Evolutionary conservation across 331 rosid genomes (phyloP).

Genomic region (Quercus phellos): DNA sequence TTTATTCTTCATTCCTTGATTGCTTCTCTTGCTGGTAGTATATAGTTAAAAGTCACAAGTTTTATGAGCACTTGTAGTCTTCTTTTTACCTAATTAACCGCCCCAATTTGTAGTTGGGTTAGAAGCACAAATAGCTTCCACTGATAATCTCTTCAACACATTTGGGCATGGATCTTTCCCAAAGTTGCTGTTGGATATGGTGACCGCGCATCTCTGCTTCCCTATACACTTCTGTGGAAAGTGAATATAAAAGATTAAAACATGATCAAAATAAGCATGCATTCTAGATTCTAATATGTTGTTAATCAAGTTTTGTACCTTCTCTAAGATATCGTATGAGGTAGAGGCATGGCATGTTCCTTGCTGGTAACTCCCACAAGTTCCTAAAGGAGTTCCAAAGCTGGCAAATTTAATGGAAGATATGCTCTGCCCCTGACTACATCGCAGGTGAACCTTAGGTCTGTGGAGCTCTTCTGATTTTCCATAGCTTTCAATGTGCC

Average conservation of each 20-base stretch:
- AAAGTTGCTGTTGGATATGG: conserved; percentile 81
- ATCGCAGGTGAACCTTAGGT: conserved; percentile 84
- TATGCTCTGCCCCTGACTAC: conserved; percentile 70
- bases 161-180: conserved; percentile 93
- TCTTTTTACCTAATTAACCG: conserved; percentile 33
- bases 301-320: conserved; percentile 36
- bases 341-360: conserved; percentile 80
- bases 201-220: conserved; percentile 65
- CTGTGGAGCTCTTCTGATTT: conserved; percentile 61
- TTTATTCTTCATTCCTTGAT: conserved; percentile 35
- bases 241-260: conserved; percentile 1
- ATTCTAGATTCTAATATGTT: not conserved
- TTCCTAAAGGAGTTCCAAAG: conserved; percentile 91
- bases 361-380: conserved; percentile 83
- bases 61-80: conserved; percentile 9
- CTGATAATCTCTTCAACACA: conserved; percentile 85
- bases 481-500: conserved; percentile 87
- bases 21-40: conserved; percentile 33
- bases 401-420: conserved; percentile 92
- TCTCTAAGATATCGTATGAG: conserved; percentile 62
- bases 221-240: conserved; percentile 78
- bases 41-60: conserved; percentile 37
- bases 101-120: conserved; percentile 34
- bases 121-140: conserved; percentile 86
- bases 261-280: not conserved